Evolutionary conservation across 371 early-diverging fungal species (phyloP).

Genomic region (Smittium mucronatum): DNA sequence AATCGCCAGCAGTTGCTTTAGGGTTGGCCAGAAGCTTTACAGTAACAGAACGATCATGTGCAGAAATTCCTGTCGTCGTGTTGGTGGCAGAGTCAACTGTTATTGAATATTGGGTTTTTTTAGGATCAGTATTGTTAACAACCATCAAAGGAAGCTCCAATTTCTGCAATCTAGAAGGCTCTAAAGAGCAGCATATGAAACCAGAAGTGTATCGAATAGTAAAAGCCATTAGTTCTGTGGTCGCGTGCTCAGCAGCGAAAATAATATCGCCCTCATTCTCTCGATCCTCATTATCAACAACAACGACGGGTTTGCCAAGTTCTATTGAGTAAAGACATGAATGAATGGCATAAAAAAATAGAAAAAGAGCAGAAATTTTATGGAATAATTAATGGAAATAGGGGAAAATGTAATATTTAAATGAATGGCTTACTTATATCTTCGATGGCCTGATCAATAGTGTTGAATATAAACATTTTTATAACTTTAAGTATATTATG

Average conservation of each 20-base stretch:
- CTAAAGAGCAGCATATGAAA: constrained; percentile 76
- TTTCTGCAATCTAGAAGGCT: constrained; percentile 58
- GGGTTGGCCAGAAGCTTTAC: constrained; percentile 62
- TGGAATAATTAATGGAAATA: background rate
- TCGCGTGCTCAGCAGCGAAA: constrained; percentile 78
- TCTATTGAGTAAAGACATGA: constrained; percentile 24
- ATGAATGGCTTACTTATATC: constrained; percentile 46
- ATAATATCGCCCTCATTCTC: constrained; percentile 97
- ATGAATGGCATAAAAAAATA: background rate
- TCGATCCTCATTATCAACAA: constrained; percentile 90
- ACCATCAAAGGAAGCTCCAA: constrained; percentile 89
- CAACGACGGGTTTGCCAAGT: constrained; percentile 74
- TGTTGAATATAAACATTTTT: constrained; percentile 40
- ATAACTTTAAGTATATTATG: background rate
- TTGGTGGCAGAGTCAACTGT: constrained; percentile 71
- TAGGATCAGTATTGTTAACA: constrained; percentile 66
- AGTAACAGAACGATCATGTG: constrained; percentile 76
- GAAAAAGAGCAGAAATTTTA: background rate
- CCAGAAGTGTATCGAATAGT: constrained; percentile 88
- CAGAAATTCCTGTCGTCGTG: constrained; percentile 91
- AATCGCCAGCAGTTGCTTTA: constrained; percentile 43
- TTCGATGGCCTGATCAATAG: constrained; percentile 56
- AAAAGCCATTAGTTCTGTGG: constrained; percentile 85
- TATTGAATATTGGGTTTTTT: constrained; percentile 86
- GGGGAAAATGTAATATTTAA: background rate